A percentile compares a stretch with the other conserved stretches of the same genome.
These are phyloP conservation scores for Vanrija sp. DNA, from an alignment of 1,284 basidiomycete species.

Conservation along the genomic window DNA sequence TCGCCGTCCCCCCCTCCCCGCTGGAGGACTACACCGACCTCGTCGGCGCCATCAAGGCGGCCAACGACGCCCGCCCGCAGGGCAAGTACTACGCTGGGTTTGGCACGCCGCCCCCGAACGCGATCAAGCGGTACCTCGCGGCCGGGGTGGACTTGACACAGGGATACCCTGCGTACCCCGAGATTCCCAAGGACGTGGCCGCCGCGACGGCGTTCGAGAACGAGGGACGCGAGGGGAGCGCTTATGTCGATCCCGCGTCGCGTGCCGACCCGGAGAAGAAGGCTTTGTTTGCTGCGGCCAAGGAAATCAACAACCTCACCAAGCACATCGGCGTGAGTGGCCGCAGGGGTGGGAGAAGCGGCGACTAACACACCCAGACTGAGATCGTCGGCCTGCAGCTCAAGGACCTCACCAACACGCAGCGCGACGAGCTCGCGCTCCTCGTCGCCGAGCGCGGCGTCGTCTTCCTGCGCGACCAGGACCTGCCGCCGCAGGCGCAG, in stretches of 20 bases:
- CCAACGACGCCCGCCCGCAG: too few species aligned
- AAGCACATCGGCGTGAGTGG: conserved; percentile 15
- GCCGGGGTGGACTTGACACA: not conserved
- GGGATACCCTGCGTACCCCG: conserved; percentile 5
- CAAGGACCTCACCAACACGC: conserved; percentile 55
- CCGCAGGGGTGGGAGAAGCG: not conserved
- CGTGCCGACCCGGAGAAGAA: conserved; percentile 21
- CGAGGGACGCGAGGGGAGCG: not conserved
- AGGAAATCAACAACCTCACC: conserved; percentile 12
- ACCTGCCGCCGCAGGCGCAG: conserved; percentile 44
- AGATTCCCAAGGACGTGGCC: not conserved
- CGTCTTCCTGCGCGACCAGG: conserved; percentile 51
- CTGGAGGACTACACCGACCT: too few species aligned
- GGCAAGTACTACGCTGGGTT: not conserved
- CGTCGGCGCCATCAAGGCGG: too few species aligned
- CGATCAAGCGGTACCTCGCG: too few species aligned
- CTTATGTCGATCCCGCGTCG: not conserved
- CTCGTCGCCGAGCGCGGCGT: conserved; percentile 76
- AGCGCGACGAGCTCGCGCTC: conserved; percentile 62
- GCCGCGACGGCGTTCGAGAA: too few species aligned
- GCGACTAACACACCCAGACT: conserved; percentile 21
- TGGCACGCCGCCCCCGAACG: too few species aligned
- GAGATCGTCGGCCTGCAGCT: conserved; percentile 72
- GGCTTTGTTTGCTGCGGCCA: conserved; percentile 17
- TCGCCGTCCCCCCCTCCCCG: too few species aligned